Evolutionary conservation across 352 stramenopile species (phyloP).

Genomic region (Phytophthora agathidicida): DNA sequence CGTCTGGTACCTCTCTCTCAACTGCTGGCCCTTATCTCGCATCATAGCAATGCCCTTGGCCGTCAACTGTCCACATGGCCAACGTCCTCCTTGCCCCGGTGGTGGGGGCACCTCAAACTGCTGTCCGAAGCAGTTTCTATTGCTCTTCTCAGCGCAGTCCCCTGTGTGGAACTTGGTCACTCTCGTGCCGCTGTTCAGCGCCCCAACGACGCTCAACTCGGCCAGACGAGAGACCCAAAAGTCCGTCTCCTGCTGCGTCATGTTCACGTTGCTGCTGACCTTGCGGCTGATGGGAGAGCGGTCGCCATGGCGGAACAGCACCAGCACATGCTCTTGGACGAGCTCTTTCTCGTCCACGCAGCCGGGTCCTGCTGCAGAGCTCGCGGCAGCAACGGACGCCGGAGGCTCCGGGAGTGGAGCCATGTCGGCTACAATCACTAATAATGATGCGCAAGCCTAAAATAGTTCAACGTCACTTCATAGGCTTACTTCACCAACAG

Average conservation of each 20-base stretch:
- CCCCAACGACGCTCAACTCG: slow-evolving; percentile 43
- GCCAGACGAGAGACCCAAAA: slow-evolving; percentile 69
- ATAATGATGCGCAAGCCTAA: slow-evolving; percentile 25
- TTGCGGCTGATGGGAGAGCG: slow-evolving; percentile 73
- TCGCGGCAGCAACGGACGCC: neutral
- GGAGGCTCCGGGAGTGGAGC: slow-evolving; percentile 17
- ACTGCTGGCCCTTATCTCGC: slow-evolving; percentile 48
- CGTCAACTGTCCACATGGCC: slow-evolving; percentile 80
- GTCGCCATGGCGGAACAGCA: slow-evolving; percentile 81
- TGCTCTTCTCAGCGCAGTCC: neutral
- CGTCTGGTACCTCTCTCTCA: slow-evolving; percentile 48
- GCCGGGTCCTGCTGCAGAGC: neutral
- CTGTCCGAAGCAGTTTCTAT: neutral
- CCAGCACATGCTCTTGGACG: slow-evolving; percentile 65
- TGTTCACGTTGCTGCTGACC: slow-evolving; percentile 48
- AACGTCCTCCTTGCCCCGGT: slow-evolving; percentile 63
- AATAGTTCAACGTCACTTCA: slow-evolving; percentile 11
- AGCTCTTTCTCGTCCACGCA: slow-evolving; percentile 26
- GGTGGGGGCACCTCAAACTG: slow-evolving; percentile 35
- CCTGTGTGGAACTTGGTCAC: slow-evolving; percentile 38
- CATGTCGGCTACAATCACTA: slow-evolving; percentile 8
- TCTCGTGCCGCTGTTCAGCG: slow-evolving; percentile 53
- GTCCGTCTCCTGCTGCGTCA: slow-evolving; percentile 51
- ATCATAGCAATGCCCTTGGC: slow-evolving; percentile 70
- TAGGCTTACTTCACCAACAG: neutral